These are phyloP conservation scores for Clathrospora elynae DNA, from an alignment of 2,329 filamentous ascomycete species.

Conservation along the genomic window DNA sequence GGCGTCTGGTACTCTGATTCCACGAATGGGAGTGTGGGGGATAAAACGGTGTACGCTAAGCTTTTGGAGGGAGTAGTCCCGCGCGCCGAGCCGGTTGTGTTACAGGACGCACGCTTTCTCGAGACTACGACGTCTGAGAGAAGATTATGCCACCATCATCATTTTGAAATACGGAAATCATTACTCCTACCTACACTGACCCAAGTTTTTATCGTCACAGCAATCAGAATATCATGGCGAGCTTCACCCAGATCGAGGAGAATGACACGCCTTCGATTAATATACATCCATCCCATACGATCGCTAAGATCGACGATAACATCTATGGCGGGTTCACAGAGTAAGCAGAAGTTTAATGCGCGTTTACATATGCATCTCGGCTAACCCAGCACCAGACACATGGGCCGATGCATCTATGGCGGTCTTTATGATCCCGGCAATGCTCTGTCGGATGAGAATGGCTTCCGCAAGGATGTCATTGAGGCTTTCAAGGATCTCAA, in stretches of 20 bases:
- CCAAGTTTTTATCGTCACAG: not conserved
- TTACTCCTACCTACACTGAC: not conserved
- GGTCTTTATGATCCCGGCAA: conserved; percentile 82
- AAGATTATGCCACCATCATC: conserved; percentile 11
- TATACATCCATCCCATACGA: conserved; percentile 66
- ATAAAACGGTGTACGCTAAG: too few species aligned
- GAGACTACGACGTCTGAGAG: conserved; percentile 14
- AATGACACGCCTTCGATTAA: conserved; percentile 67
- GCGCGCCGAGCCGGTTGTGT: too few species aligned
- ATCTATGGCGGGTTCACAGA: conserved; percentile 86
- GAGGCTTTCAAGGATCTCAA: conserved; percentile 73
- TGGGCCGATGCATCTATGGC: conserved; percentile 87
- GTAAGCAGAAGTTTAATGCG: conserved; percentile 54
- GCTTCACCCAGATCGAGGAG: conserved; percentile 70
- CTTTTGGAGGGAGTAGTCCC: too few species aligned
- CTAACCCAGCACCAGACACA: conserved; percentile 64
- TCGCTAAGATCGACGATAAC: conserved; percentile 77
- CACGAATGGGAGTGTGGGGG: conserved; percentile 15
- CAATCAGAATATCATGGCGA: conserved; percentile 62
- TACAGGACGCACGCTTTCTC: too few species aligned
- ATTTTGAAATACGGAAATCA: conserved; percentile 1
- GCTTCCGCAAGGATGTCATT: conserved; percentile 80
- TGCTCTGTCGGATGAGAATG: conserved; percentile 72
- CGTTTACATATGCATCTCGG: conserved; percentile 10
- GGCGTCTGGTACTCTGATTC: conserved; percentile 3